These are phyloP conservation scores for Pythium biforme DNA, from an alignment of 352 stramenopile species.

Conservation along the genomic window DNA sequence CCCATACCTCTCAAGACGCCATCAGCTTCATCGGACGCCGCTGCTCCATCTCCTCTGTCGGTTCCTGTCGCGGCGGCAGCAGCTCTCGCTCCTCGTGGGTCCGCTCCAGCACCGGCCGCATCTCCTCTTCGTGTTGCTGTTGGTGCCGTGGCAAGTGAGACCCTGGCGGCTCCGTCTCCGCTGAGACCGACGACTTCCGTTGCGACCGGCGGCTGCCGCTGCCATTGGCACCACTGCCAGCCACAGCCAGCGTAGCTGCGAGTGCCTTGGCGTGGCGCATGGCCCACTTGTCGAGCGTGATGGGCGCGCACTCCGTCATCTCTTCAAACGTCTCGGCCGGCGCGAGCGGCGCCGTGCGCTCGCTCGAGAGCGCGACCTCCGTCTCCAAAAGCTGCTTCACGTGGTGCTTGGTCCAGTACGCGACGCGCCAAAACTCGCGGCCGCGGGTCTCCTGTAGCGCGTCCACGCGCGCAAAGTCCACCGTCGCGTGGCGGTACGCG, in stretches of 20 bases:
- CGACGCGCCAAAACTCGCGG: constrained; percentile 26
- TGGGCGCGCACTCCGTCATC: constrained; percentile 48
- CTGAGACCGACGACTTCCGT: constrained; percentile 4
- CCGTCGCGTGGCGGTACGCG: constrained; percentile 16
- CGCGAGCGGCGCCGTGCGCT: constrained; percentile 20
- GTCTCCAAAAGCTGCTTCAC: constrained; percentile 31
- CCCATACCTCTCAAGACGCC: neutral
- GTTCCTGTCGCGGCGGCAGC: neutral
- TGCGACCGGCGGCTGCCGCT: neutral
- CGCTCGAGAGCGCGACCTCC: constrained; percentile 21
- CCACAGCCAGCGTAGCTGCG: neutral
- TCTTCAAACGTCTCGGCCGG: constrained; percentile 49
- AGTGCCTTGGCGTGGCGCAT: constrained; percentile 37
- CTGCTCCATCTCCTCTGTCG: neutral
- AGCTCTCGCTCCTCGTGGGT: constrained; percentile 3
- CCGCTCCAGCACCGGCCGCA: constrained; percentile 1
- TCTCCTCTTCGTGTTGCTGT: neutral
- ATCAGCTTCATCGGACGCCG: constrained; percentile 4
- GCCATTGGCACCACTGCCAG: neutral
- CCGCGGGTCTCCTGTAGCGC: constrained; percentile 20
- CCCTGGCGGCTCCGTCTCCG: neutral
- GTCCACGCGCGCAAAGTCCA: constrained; percentile 28
- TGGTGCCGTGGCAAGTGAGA: neutral
- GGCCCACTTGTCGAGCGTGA: constrained; percentile 57
- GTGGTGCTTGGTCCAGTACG: constrained; percentile 30